A percentile compares a stretch with the other conserved stretches of the same genome.
phyloP scores from a whole-genome alignment of 1,284 basidiomycete genomes.

The Puccinia polysora region DNA sequence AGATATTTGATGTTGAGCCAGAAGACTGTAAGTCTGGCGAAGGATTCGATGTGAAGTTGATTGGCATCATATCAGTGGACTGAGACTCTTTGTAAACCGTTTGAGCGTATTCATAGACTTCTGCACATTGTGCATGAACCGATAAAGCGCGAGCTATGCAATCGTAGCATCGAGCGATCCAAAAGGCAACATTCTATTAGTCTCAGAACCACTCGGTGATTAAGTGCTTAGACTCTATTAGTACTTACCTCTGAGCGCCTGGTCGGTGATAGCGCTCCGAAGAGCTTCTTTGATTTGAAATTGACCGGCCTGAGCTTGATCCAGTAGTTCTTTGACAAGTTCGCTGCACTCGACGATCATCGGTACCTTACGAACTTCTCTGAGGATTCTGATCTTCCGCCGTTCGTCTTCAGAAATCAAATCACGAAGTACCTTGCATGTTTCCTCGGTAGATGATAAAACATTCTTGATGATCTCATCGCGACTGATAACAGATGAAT shows the following conservation, averaged over 20 bases:
- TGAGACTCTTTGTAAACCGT: slow-evolving; percentile 11
- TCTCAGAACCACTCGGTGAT: background rate
- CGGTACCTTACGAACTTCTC: slow-evolving; percentile 59
- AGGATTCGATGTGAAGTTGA: background rate
- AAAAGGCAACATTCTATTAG: background rate
- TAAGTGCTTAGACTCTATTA: background rate
- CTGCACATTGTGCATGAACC: slow-evolving; percentile 24
- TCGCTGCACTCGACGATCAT: slow-evolving; percentile 69
- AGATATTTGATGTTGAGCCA: no score
- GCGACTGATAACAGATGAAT: background rate
- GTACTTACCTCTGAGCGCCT: background rate
- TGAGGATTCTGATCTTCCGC: slow-evolving; percentile 62
- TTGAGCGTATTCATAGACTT: slow-evolving; percentile 1
- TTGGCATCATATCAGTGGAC: no score
- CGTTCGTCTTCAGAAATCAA: slow-evolving; percentile 54
- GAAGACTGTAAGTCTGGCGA: no score
- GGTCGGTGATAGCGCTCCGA: background rate
- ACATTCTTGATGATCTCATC: slow-evolving; percentile 14
- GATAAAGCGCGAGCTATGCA: slow-evolving; percentile 11
- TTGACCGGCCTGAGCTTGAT: slow-evolving; percentile 49
- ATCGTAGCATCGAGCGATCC: background rate
- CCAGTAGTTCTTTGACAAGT: slow-evolving; percentile 59
- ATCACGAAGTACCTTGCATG: slow-evolving; percentile 54
- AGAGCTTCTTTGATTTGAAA: slow-evolving; percentile 49
- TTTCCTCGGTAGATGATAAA: slow-evolving; percentile 43